These are phyloP conservation scores for Aspergillus saccharolyticus DNA, from an alignment of 495 filamentous ascomycete genomes.

Conservation along the genomic window DNA sequence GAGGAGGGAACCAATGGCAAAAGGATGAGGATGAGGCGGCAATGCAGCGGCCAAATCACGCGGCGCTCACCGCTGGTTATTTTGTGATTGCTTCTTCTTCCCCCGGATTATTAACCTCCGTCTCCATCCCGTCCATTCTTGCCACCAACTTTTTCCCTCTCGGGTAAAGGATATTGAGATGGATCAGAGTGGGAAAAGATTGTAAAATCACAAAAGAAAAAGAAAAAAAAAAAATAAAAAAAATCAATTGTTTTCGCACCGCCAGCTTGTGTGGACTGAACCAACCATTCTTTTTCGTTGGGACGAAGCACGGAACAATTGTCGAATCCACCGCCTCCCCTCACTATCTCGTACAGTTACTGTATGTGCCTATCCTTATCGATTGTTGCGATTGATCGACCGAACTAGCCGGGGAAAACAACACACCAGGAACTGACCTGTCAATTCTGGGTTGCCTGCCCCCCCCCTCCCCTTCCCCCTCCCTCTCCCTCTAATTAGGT, in stretches of 20 bases:
- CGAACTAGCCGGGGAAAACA: background rate
- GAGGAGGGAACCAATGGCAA: background rate
- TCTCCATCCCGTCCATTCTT: background rate
- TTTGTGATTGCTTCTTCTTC: background rate
- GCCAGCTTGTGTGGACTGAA: too few relatives aligned
- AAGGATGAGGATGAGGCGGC: conserved; percentile 20
- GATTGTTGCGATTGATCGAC: background rate
- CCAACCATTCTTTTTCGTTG: too few relatives aligned
- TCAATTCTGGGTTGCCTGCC: background rate
- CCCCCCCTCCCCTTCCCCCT: background rate
- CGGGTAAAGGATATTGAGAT: background rate
- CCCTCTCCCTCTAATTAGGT: background rate
- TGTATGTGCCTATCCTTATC: background rate
- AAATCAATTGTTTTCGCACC: too few relatives aligned
- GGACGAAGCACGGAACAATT: too few relatives aligned
- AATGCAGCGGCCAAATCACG: conserved; percentile 23
- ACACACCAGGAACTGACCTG: conserved; percentile 5
- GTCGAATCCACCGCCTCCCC: too few relatives aligned
- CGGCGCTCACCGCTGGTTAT: conserved; percentile 19
- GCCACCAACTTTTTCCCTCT: too few relatives aligned
- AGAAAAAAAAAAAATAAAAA: background rate
- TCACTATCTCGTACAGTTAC: too few relatives aligned
- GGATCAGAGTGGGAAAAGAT: background rate
- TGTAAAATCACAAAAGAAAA: background rate
- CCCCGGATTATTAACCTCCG: background rate